A percentile compares a stretch with the other conserved stretches of the same genome.
Conservation (phyloP, 306 rosid species). For the Styphnolobium japonicum region DNA sequence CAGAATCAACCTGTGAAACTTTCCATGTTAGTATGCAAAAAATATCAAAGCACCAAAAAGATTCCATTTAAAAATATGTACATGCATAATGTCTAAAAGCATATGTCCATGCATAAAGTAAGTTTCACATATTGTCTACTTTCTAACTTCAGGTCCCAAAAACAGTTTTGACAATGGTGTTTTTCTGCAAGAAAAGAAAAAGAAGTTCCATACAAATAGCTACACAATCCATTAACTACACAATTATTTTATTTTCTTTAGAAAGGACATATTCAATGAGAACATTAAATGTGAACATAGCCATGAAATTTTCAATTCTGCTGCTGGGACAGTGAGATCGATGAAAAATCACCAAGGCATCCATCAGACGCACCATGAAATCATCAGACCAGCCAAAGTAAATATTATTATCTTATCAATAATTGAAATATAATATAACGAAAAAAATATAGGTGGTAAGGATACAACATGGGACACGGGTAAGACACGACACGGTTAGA, state of each 20-base stretch:
- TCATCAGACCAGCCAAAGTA: not conserved
- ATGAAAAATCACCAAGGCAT: not conserved
- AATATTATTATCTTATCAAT: not conserved
- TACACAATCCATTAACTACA: not conserved
- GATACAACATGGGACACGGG: too few relatives aligned
- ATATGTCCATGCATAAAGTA: not conserved
- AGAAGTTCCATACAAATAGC: not conserved
- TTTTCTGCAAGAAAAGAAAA: not conserved
- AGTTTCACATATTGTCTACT: not conserved
- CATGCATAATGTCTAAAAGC: not conserved
- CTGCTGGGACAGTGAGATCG: not conserved
- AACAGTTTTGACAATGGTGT: not conserved
- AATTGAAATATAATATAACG: not conserved
- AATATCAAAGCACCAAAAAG: not conserved
- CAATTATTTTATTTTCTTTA: not conserved
- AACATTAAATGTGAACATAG: not conserved
- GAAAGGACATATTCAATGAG: not conserved
- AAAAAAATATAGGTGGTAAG: conserved; percentile 1
- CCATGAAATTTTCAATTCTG: not conserved
- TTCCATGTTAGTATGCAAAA: conserved; percentile 22
- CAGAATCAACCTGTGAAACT: conserved; percentile 63
- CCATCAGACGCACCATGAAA: not conserved
- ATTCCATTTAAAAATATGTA: not conserved
- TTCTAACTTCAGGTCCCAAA: not conserved
- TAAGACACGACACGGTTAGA: too few relatives aligned